phyloP scores from a whole-genome alignment of 768 basidiomycete genomes.

The Chalciporus sphaerocephalus region DNA sequence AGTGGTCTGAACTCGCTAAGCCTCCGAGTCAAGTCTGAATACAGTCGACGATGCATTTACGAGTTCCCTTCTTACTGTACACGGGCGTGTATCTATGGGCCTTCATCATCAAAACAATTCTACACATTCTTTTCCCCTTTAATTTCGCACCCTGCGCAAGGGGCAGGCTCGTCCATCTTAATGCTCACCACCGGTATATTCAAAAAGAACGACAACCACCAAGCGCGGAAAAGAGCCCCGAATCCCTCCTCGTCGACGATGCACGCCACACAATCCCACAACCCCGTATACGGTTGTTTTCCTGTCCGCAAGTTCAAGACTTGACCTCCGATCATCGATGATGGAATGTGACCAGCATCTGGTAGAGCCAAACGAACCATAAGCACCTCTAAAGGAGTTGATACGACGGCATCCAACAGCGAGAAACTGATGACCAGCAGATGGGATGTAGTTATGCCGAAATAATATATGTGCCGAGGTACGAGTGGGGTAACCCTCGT shows the following conservation, averaged over 20 bases:
- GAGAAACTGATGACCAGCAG: conserved; percentile 41
- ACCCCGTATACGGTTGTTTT: neutral
- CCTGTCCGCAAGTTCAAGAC: neutral
- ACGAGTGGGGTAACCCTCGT: neutral
- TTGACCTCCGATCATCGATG: conserved; percentile 48
- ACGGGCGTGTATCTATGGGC: too few species aligned
- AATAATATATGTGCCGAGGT: neutral
- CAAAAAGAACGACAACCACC: neutral
- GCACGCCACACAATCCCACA: neutral
- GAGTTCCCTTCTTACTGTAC: too few species aligned
- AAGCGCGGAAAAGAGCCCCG: neutral
- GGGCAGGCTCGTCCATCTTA: too few species aligned
- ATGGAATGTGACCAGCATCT: conserved; percentile 33
- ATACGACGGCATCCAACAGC: neutral
- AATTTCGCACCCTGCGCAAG: too few species aligned
- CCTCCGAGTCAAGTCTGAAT: too few species aligned
- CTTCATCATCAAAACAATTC: too few species aligned
- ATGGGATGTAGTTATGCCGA: conserved; percentile 31
- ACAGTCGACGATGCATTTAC: too few species aligned
- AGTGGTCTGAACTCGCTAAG: too few species aligned
- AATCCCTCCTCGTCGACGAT: conserved; percentile 1
- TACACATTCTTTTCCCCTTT: too few species aligned
- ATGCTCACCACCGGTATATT: too few species aligned
- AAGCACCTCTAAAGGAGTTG: conserved; percentile 1
- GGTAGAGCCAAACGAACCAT: conserved; percentile 2